Percentiles rank a stretch among this genome's conserved stretches.
Evolutionary conservation across 345 rosid genomes (phyloP).

Genomic region (Gossypium longicalyx): DNA sequence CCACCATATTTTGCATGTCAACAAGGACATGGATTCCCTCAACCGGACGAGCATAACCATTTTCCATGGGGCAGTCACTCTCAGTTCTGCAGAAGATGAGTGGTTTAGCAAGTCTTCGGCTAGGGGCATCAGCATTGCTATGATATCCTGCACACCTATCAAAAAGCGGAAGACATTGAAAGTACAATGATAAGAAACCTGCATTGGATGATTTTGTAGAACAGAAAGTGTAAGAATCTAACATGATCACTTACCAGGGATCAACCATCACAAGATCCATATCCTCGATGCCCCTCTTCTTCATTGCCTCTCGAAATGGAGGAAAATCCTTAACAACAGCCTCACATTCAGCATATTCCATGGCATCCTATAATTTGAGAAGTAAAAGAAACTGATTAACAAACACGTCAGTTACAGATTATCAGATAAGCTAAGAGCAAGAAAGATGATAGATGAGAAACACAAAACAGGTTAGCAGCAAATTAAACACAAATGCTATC

Average conservation of each 20-base stretch:
- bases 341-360: slow-evolving; percentile 74
- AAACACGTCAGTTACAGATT: not conserved
- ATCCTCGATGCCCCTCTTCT: slow-evolving; percentile 66
- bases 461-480: not conserved
- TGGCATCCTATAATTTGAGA: slow-evolving; percentile 47
- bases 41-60: slow-evolving; percentile 75
- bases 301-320: slow-evolving; percentile 70
- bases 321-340: slow-evolving; percentile 64
- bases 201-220: not conserved
- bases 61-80: slow-evolving; percentile 73
- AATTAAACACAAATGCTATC: not conserved
- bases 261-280: slow-evolving; percentile 82
- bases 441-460: not conserved
- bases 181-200: not conserved
- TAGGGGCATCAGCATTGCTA: slow-evolving; percentile 67
- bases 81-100: slow-evolving; percentile 67
- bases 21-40: slow-evolving; percentile 70
- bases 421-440: not conserved
- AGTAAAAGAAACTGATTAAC: not conserved
- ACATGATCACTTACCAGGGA: slow-evolving; percentile 46
- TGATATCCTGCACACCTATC: slow-evolving; percentile 67
- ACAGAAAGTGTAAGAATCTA: slow-evolving; percentile 4
- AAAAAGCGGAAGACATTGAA: not conserved
- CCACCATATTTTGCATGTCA: slow-evolving; percentile 75
- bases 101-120: slow-evolving; percentile 61